Conservation (phyloP, 108 stramenopile species). For the Discostella pseudostelligera region DNA sequence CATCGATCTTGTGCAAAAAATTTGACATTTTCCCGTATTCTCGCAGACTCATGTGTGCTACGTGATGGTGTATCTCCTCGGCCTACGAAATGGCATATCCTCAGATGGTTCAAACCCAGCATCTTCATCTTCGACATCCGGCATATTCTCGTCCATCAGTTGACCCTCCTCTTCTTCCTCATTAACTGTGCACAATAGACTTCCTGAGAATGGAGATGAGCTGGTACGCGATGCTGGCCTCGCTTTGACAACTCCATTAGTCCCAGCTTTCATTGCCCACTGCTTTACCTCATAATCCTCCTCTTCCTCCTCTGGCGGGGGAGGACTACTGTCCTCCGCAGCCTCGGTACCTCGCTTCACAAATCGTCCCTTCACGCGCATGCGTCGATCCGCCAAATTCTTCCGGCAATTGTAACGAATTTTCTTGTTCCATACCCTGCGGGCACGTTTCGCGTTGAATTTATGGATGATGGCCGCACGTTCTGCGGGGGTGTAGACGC, state of each 20-base stretch:
- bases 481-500: constrained; percentile 95
- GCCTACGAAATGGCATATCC: constrained; percentile 80
- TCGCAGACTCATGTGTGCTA: constrained; percentile 12
- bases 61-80: constrained; percentile 82
- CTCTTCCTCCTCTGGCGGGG: constrained; percentile 24
- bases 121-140: constrained; percentile 79
- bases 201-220: constrained; percentile 34
- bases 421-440: constrained; percentile 96
- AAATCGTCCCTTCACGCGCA: constrained; percentile 96
- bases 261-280: neutral
- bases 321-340: constrained; percentile 20
- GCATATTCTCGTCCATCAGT: constrained; percentile 66
- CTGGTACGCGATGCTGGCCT: constrained; percentile 7
- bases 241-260: neutral
- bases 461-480: constrained; percentile 90
- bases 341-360: constrained; percentile 84
- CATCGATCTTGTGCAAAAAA: too few relatives aligned
- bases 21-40: too few relatives aligned
- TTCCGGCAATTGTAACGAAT: constrained; percentile 97
- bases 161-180: constrained; percentile 31
- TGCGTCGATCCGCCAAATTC: constrained; percentile 92
- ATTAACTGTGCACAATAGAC: constrained; percentile 30
- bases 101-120: constrained; percentile 81
- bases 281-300: constrained; percentile 1
- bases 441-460: constrained; percentile 85